Conservation (phyloP, 768 basidiomycete genomes). For the Lactifluus echinatus region DNA sequence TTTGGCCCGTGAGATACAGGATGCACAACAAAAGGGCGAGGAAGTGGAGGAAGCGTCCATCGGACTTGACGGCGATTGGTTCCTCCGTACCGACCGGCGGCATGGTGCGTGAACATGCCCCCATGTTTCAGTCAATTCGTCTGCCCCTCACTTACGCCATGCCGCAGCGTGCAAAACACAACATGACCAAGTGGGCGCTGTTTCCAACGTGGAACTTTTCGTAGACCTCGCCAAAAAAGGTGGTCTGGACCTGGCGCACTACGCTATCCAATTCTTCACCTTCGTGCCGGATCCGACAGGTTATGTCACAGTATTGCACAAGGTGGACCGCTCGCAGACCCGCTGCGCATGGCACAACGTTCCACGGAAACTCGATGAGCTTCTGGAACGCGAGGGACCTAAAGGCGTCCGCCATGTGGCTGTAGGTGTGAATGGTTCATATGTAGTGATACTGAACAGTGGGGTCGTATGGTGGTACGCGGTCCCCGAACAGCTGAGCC, state of each 20-base stretch:
- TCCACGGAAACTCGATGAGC: background rate
- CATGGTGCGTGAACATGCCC: background rate
- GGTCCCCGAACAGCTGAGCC: background rate
- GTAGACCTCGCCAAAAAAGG: background rate
- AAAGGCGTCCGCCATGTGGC: slow-evolving; percentile 12
- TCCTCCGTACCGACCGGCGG: slow-evolving; percentile 5
- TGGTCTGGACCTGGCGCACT: background rate
- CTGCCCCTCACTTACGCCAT: background rate
- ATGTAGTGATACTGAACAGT: slow-evolving; percentile 6
- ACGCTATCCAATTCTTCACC: slow-evolving; percentile 6
- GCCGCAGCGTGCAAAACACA: slow-evolving; percentile 7
- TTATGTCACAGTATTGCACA: slow-evolving; percentile 7
- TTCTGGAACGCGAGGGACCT: background rate
- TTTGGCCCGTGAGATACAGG: background rate
- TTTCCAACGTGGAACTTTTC: slow-evolving; percentile 9
- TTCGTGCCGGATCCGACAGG: slow-evolving; percentile 6
- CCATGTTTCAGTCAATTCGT: background rate
- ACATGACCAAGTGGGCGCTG: background rate
- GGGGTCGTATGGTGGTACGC: slow-evolving; percentile 2
- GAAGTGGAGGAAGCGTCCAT: slow-evolving; percentile 5
- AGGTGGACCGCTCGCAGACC: background rate
- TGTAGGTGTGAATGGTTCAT: slow-evolving; percentile 1
- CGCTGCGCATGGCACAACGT: slow-evolving; percentile 9
- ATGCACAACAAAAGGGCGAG: background rate
- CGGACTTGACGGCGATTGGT: slow-evolving; percentile 15